Evolutionary conservation across 768 basidiomycete genomes (phyloP), one percentile per base, ranked within the genome.

Genomic region (Auriscalpium microsporum): DNA sequence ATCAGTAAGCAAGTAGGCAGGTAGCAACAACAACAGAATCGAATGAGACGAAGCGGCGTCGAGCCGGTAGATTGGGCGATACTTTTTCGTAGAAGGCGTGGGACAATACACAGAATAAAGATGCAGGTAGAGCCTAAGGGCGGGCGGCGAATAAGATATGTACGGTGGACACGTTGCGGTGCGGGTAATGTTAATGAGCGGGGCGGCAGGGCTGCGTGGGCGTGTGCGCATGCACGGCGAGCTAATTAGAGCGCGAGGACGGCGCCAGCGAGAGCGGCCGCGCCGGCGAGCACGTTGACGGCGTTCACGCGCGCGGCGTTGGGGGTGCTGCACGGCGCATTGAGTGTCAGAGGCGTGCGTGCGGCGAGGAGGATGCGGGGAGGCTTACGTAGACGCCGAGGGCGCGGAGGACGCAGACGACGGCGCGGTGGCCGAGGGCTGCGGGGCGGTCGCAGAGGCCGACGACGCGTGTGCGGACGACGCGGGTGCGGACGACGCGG

Each of bases 241-340:
- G 4, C 5, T 7, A 4, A 5, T 52, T 54, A 62, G 45, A 62
- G 56, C 34, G 51, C 56, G 36, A 62, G 48, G 23, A 28, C 53
- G 10, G 58, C 53, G 17, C 52, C 28, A 35, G 54, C 49, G 44
- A 62, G 48, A 17, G 58, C 58, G 17, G 52, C 60, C 3, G 50
- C 60, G 33, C 42, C 60, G 13, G 53, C 58, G 17, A 56, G 21
- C 7, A 55, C n/a, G 42, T 57, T 60, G 42, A 54, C 46, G 44
- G 17, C 46, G 23, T 45, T 54, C 21, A 49, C 40, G 6, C 36
- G 35, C 34, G 55, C 58, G 11, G 47, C 23, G 19, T 46, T 60
- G 46, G 50, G 3, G 4, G 44, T 50, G 19, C 19, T 38, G 33
- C 45, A n/a, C 6, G 13, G n/a, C 17, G 23, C 8, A 7, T 5